Base-by-base conservation (phyloP, 768 basidiomycete genomes). In the Tubosaeta sp. region DNA sequence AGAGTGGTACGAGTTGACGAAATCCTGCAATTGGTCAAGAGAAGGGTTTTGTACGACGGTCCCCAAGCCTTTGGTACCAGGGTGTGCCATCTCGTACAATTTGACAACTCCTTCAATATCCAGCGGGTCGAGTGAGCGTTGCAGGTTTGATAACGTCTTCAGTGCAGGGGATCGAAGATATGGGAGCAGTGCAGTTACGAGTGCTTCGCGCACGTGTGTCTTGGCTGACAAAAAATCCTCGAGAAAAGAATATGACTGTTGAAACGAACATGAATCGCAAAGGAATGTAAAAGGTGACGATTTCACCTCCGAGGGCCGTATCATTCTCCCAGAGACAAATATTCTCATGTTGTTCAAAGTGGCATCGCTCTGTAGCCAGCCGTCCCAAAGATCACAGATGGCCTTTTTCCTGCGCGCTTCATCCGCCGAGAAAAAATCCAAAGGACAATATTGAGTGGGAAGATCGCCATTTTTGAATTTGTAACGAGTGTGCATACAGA, bases 371-470 rank as follows among this genome's bases (percentile, higher is more conserved):
- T 66, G 65, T 27, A 71, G 53, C 94, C 95, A 97, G 2, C 75
- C 74, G 32, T 79, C 70, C 86, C 87, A 92, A 25, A 98, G 76
- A 29, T 69, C 71, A 44, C 71, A 64, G n/a, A 97, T 62, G 3
- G 92, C 93, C 12, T 70, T 73, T n/a, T 54, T 62, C 27, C 90
- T 66, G 9, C 94, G 81, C n/a, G 31, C 46, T 44, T 76, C 68
- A 21, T 90, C 78, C 2, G 75, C 73, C 14, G 94, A 94, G 67
- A 83, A 97, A 19, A 99, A 73, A 69, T 99, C 95, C 49, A 99
- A 72, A 4, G 95, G 94, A 65, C 93, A 94, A 67, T 91, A 99
- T 10, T 54, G 55, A 6, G 71, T 69, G 16, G 74, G 62, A 21
- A 72, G 64, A 44, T 60, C 57, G 25, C 54, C 48, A 29, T 71